Evolutionary conservation across 2,329 filamentous ascomycete genomes (phyloP), one percentile per base, ranked within the genome.

Genomic region (Clarireedia paspali): DNA sequence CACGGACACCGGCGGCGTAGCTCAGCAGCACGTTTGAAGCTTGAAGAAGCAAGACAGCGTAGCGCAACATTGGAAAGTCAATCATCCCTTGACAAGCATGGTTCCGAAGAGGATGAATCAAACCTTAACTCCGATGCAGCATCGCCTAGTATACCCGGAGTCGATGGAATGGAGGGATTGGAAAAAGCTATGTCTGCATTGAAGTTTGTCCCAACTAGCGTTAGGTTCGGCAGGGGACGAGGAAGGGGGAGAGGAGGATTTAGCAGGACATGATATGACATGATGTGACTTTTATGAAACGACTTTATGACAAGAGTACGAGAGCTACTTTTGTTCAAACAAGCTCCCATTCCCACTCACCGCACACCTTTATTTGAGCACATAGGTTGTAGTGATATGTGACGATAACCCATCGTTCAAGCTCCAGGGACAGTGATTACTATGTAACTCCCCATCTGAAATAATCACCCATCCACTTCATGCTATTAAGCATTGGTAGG

Each of bases 151-250:
- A 38, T 6, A 30, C 34, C 58, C 62, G 47, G 59, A 52, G 59
- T 66, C 50, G 49, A 56, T 15, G 61, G 65, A 57, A 84, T 89
- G 78, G 81, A 84, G 46, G 78, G 79, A 53, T 73, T 91, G 4
- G 73, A 81, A 1, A 78, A 77, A 6, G 82, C 84, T 55, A 88
- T 91, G 84, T 88, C 86, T 1, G 75, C 85, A 3, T 72, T 91
- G 58, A 81, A 81, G 52, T 89, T 91, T 64, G 77, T 91, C 5
- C 88, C 88, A 17, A 75, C 77, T 20, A 86, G 80, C 62, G 73
- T 89, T 50, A 78, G 79, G 9, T 88, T 89, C 67, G 85, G 85
- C 20, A 57, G 65, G 45, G 65, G 67, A 36, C 57, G 65, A 7
- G 64, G 66, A 30, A 59, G 61, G 26, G 64, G 64, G 7, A 59